Conservation (phyloP, 2,329 filamentous ascomycete species). For the Cordyceps militaris region DNA sequence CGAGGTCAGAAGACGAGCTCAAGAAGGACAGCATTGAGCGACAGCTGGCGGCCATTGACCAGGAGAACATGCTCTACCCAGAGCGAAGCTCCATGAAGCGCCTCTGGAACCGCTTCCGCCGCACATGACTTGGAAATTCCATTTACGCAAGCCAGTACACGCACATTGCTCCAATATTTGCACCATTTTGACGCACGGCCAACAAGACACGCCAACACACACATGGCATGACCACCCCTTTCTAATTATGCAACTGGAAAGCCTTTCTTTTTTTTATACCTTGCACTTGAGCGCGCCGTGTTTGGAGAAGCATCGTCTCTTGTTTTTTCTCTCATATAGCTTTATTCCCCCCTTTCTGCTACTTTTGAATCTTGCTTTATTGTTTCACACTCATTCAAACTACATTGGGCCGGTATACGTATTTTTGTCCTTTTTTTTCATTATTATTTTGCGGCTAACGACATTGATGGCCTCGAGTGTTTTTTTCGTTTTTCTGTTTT, state of each 20-base stretch:
- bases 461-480: constrained; percentile 9
- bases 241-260: background rate
- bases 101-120: constrained; percentile 56
- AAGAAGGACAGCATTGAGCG: constrained; percentile 51
- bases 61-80: constrained; percentile 29
- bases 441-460: background rate
- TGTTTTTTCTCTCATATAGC: background rate
- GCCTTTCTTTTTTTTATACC: background rate
- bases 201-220: constrained; percentile 3
- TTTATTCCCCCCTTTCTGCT: background rate
- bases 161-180: background rate
- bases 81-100: constrained; percentile 54
- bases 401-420: constrained; percentile 9
- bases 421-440: background rate
- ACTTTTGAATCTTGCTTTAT: background rate
- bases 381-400: background rate
- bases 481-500: constrained; percentile 1
- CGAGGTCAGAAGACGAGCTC: constrained; percentile 28
- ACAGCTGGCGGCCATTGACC: constrained; percentile 47
- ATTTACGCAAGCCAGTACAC: background rate
- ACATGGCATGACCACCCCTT: constrained; percentile 1
- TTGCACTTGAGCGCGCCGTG: constrained; percentile 4
- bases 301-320: constrained; percentile 1
- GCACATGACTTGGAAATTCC: constrained; percentile 27
- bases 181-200: background rate